Evolutionary conservation across 2,329 filamentous ascomycete genomes (phyloP), one percentile per base, ranked within the genome.

Genomic region (Cadophora sp.): DNA sequence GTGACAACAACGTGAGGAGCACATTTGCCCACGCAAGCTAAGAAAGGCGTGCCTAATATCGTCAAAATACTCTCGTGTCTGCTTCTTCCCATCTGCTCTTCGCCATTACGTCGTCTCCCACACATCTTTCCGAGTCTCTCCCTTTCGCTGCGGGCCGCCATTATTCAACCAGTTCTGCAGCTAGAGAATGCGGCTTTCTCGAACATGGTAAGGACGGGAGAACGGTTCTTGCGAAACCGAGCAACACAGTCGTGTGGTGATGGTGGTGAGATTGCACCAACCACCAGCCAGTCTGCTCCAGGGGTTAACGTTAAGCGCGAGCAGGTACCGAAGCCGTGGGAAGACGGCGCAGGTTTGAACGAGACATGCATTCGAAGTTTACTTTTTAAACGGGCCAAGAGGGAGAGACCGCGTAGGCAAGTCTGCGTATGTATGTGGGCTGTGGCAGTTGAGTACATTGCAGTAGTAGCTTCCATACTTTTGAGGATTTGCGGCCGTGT

Each of bases 181-280:
- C 62, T 29, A 50, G 37, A 24, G 29, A 26, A 46, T 50, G 34
- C 24, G 59, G 48, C 64, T 62, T 56, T 62, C 50, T 62, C 58
- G 48, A 66, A 62, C 26, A 62, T 48, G 34, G 58, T 37, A 65
- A 62, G 58, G 53, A 51, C 40, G 6, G 46, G 31, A 61, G 56
- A 51, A 61, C n/a, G 31, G 34, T 43, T 29, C 37, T 31, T 50
- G 27, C n/a, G 55, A 48, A 46, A 29, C 37, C 40, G 53, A 29
- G 27, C 56, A 22, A 27, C 11, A 26, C 12, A 24, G 16, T 58
- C 29, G 31, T 58, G 31, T 58, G 22, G 31, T 34, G 12, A 22
- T 22, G 14, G 29, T 58, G 27, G 19, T 24, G 11, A 37, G 8
- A 37, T 53, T 34, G 55, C 63, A 48, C 31, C 62, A 60, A 51